These are phyloP conservation scores for Trichothecium sympodiale DNA, from an alignment of 2,329 filamentous ascomycete species.

Conservation along the genomic window DNA sequence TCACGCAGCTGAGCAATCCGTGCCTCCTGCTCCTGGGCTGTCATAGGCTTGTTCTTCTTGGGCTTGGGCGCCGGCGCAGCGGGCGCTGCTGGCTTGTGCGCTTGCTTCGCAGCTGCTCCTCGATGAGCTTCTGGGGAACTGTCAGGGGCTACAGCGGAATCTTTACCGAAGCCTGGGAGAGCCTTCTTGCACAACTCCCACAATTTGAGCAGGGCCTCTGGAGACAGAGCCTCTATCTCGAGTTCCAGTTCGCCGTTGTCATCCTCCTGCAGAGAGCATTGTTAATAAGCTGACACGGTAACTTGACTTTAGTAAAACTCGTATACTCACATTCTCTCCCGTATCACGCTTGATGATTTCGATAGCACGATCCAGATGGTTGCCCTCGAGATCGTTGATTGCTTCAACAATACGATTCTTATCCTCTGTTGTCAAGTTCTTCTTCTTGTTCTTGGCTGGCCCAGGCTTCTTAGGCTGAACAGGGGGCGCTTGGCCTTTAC, in stretches of 20 bases:
- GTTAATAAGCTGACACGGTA: slow-evolving; percentile 9
- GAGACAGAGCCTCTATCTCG: slow-evolving; percentile 46
- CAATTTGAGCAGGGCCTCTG: slow-evolving; percentile 42
- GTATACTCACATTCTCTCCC: slow-evolving; percentile 63
- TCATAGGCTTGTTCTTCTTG: slow-evolving; percentile 69
- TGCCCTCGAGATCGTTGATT: slow-evolving; percentile 68
- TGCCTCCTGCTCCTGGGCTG: slow-evolving; percentile 55
- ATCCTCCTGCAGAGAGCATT: slow-evolving; percentile 35
- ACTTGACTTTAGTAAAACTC: no score
- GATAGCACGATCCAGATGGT: slow-evolving; percentile 70
- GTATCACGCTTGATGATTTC: slow-evolving; percentile 84
- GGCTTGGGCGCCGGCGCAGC: slow-evolving; percentile 29
- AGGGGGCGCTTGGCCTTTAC: slow-evolving; percentile 1
- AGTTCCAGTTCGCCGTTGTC: slow-evolving; percentile 48
- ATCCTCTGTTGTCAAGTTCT: slow-evolving; percentile 61
- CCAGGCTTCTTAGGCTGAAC: slow-evolving; percentile 21
- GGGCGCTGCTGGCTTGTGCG: slow-evolving; percentile 12
- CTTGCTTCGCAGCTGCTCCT: slow-evolving; percentile 15
- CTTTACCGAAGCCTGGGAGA: slow-evolving; percentile 28
- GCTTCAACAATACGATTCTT: slow-evolving; percentile 86
- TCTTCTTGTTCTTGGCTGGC: slow-evolving; percentile 33
- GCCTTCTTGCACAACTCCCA: slow-evolving; percentile 34
- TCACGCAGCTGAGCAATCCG: slow-evolving; percentile 50
- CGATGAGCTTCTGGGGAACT: slow-evolving; percentile 19
- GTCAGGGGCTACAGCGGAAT: slow-evolving; percentile 12